Evolutionary conservation across 208 protist genomes (phyloP).

Genomic region (Trypanosoma avium): DNA sequence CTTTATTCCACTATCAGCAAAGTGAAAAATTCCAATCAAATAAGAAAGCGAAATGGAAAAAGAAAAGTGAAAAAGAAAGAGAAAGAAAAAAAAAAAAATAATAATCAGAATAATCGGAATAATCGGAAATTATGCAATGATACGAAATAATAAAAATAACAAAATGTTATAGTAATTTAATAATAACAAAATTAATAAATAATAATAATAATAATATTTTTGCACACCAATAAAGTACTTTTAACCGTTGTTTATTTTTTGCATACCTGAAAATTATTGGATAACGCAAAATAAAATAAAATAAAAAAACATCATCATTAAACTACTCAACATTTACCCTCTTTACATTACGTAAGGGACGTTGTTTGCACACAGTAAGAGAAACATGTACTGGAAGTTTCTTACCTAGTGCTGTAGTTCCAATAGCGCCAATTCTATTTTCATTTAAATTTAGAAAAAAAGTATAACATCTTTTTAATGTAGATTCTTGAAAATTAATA

Average conservation of each 20-base stretch:
- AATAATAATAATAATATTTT: no score
- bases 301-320: no score
- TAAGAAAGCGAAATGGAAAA: no score
- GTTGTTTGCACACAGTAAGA: slow-evolving; percentile 72
- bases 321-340: no score
- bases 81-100: slow-evolving; percentile 5
- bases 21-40: no score
- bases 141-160: no score
- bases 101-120: slow-evolving; percentile 4
- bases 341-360: slow-evolving; percentile 8
- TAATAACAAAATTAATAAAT: no score
- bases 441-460: slow-evolving; percentile 86
- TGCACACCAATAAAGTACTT: no score
- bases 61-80: slow-evolving; percentile 1
- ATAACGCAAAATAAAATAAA: slow-evolving; percentile 8
- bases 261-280: no score
- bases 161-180: no score
- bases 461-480: slow-evolving; percentile 5
- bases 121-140: slow-evolving; percentile 6
- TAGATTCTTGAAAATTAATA: slow-evolving; percentile 18
- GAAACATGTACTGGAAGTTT: slow-evolving; percentile 67
- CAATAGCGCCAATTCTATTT: slow-evolving; percentile 71
- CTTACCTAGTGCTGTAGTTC: slow-evolving; percentile 57
- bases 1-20: no score
- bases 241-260: no score